Evolutionary conservation across 1,284 basidiomycete species (phyloP).

Genomic region (Malassezia caprae): DNA sequence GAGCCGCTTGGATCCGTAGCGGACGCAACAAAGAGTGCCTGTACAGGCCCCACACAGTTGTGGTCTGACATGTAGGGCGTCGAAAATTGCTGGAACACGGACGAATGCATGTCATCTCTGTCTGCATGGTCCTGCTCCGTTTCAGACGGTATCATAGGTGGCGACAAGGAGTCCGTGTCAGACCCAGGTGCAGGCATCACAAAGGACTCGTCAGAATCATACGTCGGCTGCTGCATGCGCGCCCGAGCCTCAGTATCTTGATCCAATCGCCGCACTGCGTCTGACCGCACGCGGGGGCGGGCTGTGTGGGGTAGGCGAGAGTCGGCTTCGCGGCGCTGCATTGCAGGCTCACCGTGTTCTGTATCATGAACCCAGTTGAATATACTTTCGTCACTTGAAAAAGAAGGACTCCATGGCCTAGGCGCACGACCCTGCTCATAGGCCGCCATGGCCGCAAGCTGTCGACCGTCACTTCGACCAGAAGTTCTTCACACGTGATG

Average conservation of each 20-base stretch:
- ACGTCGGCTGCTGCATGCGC: not conserved
- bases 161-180: not conserved
- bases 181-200: not conserved
- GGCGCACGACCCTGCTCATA: not conserved
- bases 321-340: not conserved
- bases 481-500: not conserved
- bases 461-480: not conserved
- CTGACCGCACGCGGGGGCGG: not conserved
- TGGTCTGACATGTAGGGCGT: slow-evolving; percentile 28
- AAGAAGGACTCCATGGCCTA: not conserved
- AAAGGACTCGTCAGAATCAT: not conserved
- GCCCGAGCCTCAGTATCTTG: not conserved
- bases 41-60: slow-evolving; percentile 25
- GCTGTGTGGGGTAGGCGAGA: not conserved
- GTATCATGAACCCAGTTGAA: not conserved
- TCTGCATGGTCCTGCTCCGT: not conserved
- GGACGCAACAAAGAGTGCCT: slow-evolving; percentile 31
- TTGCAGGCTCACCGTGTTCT: not conserved
- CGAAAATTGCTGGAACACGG: slow-evolving; percentile 28
- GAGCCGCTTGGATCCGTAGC: slow-evolving; percentile 22
- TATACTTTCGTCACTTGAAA: not conserved
- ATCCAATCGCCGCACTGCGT: not conserved
- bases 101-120: not conserved
- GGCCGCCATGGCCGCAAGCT: not conserved
- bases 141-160: not conserved